Conservation (phyloP, 495 filamentous ascomycete species). For the Hypoxylon perforatum region DNA sequence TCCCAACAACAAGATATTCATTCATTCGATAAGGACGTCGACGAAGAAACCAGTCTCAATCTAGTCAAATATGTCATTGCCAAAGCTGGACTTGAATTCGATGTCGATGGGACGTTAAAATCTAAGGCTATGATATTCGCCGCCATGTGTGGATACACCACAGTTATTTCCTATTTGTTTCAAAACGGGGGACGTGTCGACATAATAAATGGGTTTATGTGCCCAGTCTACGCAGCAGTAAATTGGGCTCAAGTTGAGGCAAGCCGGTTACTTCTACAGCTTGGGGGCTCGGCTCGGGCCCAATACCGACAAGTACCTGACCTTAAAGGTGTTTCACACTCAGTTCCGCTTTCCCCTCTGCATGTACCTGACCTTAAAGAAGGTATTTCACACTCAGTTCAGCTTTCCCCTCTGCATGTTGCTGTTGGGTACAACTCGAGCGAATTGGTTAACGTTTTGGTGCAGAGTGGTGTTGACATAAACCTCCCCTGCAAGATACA, state of each 20-base stretch:
- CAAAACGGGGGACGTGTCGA: background rate
- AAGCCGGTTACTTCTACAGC: slow-evolving; percentile 17
- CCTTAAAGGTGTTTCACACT: too few species aligned
- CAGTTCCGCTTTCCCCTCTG: too few species aligned
- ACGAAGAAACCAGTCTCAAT: slow-evolving; percentile 1
- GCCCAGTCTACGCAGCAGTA: slow-evolving; percentile 16
- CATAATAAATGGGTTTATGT: background rate
- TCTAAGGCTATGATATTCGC: slow-evolving; percentile 16
- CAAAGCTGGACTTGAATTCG: background rate
- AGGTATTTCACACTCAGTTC: background rate
- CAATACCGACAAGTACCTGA: too few species aligned
- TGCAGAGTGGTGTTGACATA: background rate
- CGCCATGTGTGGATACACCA: slow-evolving; percentile 10
- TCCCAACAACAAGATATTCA: background rate
- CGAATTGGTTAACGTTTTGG: background rate
- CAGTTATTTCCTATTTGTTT: slow-evolving; percentile 20
- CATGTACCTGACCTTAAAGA: too few species aligned
- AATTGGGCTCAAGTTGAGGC: background rate
- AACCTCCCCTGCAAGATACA: background rate
- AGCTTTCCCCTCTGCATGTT: slow-evolving; percentile 3
- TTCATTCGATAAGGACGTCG: background rate
- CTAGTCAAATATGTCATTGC: slow-evolving; percentile 3
- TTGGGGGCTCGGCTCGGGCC: slow-evolving; percentile 13
- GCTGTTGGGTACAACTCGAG: background rate
- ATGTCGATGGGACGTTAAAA: slow-evolving; percentile 2